Evolutionary conservation across 2,329 filamentous ascomycete species (phyloP), one percentile per base, ranked within the genome.

Genomic region (Fusarium marasasianum): DNA sequence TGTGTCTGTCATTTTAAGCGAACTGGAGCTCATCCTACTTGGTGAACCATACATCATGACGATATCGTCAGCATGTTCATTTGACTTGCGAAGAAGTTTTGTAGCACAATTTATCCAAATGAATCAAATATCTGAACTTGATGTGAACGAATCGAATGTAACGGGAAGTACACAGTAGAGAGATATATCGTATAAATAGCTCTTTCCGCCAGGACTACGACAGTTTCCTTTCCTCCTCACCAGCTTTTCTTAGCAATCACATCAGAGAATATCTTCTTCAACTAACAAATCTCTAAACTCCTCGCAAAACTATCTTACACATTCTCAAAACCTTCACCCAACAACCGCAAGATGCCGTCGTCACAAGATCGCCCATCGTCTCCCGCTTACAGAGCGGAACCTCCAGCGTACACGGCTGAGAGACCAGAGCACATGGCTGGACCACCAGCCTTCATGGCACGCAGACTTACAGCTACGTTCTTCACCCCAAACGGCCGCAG

Each of bases 1-100:
- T 35, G 8, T 15, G 0, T 11, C 9, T 1, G 4, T 6, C 2
- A 2, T 4, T n/a, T 41, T 5, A 6, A 18, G 8, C 11, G 20
- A 9, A 13, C 10, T 18, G 3, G 2, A 29, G 11, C 8, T 8
- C 14, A 5, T 18, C 14, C 9, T 29, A 9, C 24, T n/a, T 3
- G 6, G 15, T 10, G 10, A 1, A 10, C 11, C 4, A 1, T 11
- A 8, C 14, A n/a, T 54, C 2, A 9, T 29, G 20, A 10, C 2
- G 4, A n/a, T 26, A 53, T 20, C n/a, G 3, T 24, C n/a, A 41
- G 8, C 10, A 41, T 18, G 51, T 55, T 55, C 14, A 29, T n/a
- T 15, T 24, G 20, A 14, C 24, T 18, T 41, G 8, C 15, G 35
- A n/a, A 18, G 15, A 14, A 10, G 35, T 29, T 41, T n/a, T 4